Conservation (phyloP, 139 green algal genomes). For the Chlorella ohadii region DNA sequence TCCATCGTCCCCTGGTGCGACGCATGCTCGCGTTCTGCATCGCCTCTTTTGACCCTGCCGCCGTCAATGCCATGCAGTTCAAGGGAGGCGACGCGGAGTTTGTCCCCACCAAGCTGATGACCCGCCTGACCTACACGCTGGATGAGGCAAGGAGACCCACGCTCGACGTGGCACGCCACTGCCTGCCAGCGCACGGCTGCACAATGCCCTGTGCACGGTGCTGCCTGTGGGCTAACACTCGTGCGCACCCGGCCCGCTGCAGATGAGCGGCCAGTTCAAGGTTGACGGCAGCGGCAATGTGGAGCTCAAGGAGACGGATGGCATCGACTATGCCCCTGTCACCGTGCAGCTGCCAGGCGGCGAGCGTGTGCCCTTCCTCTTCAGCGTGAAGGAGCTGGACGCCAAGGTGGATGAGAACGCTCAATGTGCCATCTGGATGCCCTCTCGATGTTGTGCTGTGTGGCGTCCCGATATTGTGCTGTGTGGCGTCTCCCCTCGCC, state of each 20-base stretch:
- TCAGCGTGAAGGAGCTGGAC: conserved; percentile 98
- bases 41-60: too few relatives aligned
- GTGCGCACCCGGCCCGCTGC: background rate
- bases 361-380: conserved; percentile 99
- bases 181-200: too few relatives aligned
- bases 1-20: background rate
- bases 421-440: too few relatives aligned
- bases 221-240: background rate
- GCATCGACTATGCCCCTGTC: conserved; percentile 97
- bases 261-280: conserved; percentile 89
- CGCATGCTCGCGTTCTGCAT: too few relatives aligned
- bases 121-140: conserved; percentile 98
- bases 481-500: too few relatives aligned
- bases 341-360: conserved; percentile 98
- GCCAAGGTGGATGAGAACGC: conserved; percentile 86
- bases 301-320: conserved; percentile 95
- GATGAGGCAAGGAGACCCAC: conserved; percentile 88
- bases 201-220: background rate
- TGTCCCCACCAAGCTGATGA: conserved; percentile 99
- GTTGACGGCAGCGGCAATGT: conserved; percentile 89
- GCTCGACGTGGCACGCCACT: too few relatives aligned
- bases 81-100: conserved; percentile 91
- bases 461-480: too few relatives aligned
- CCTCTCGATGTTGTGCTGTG: too few relatives aligned
- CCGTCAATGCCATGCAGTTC: conserved; percentile 49